phyloP scores from a whole-genome alignment of 768 basidiomycete species.

The Sarcodon sp. region DNA sequence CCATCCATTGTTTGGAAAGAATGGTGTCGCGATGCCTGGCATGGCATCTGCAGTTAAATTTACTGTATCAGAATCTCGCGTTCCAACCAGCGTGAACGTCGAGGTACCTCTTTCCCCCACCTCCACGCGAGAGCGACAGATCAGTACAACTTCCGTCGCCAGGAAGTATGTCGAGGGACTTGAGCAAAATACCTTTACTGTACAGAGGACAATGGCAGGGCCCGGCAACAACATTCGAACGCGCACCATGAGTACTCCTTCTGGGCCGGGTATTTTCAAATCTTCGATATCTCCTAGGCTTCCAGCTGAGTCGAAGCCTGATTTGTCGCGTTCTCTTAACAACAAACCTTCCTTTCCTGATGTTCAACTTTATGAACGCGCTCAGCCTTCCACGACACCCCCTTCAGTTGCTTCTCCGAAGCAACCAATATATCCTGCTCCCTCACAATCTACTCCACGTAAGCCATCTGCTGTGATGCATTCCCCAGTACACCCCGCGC shows the following conservation, averaged over 20 bases:
- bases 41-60: constrained; percentile 20
- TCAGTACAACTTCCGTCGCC: constrained; percentile 29
- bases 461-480: constrained; percentile 16
- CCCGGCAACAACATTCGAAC: neutral
- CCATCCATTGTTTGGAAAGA: constrained; percentile 68
- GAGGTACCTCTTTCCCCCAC: constrained; percentile 23
- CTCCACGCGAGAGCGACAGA: constrained; percentile 32
- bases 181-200: neutral
- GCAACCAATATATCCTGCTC: constrained; percentile 9
- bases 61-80: neutral
- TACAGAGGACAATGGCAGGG: neutral
- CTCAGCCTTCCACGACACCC: neutral
- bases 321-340: too few relatives aligned
- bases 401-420: constrained; percentile 3
- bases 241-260: neutral
- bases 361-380: too few relatives aligned
- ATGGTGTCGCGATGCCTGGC: constrained; percentile 68
- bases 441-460: constrained; percentile 9
- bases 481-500: constrained; percentile 40
- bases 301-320: too few relatives aligned
- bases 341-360: too few relatives aligned
- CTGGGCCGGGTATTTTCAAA: neutral
- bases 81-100: constrained; percentile 18
- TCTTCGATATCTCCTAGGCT: neutral
- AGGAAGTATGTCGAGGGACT: neutral